These are phyloP conservation scores for Penicillium alfredii DNA, from an alignment of 495 filamentous ascomycete species.

Conservation along the genomic window DNA sequence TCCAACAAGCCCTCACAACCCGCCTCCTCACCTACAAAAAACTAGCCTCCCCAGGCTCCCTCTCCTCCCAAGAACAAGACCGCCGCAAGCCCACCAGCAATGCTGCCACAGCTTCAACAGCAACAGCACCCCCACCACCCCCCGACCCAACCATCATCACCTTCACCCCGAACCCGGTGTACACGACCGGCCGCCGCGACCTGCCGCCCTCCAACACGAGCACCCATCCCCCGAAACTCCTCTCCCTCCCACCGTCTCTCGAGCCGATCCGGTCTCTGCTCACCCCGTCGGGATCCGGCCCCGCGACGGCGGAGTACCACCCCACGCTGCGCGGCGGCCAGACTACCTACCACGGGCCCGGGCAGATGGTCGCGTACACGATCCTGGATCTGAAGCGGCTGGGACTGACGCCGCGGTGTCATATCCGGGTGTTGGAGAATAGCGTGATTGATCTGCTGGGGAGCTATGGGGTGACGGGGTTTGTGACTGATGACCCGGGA, in stretches of 20 bases:
- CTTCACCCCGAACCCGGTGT: conserved; percentile 78
- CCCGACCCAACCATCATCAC: conserved; percentile 70
- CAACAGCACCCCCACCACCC: conserved; percentile 34
- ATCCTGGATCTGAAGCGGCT: conserved; percentile 67
- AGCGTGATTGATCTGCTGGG: conserved; percentile 60
- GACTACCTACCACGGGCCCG: conserved; percentile 92
- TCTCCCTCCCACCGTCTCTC: conserved; percentile 35
- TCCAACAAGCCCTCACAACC: conserved; percentile 47
- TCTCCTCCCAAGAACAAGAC: conserved; percentile 17
- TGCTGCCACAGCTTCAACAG: too few relatives aligned
- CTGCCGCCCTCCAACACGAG: conserved; percentile 48
- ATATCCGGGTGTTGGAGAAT: conserved; percentile 69
- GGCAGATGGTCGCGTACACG: conserved; percentile 86
- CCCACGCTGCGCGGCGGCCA: conserved; percentile 78
- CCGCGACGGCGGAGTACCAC: conserved; percentile 52
- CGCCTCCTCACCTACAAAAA: conserved; percentile 43
- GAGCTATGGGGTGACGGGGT: conserved; percentile 49
- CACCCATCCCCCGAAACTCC: conserved; percentile 20
- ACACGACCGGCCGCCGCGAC: conserved; percentile 86
- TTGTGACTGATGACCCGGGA: conserved; percentile 70
- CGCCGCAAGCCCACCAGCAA: not conserved
- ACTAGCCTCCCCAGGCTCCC: conserved; percentile 22
- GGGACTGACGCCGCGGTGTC: conserved; percentile 52
- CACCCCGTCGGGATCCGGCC: conserved; percentile 31
- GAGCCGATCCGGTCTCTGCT: conserved; percentile 32